phyloP scores from a whole-genome alignment of 306 rosid genomes.

The Sechiopsis laciniata region DNA sequence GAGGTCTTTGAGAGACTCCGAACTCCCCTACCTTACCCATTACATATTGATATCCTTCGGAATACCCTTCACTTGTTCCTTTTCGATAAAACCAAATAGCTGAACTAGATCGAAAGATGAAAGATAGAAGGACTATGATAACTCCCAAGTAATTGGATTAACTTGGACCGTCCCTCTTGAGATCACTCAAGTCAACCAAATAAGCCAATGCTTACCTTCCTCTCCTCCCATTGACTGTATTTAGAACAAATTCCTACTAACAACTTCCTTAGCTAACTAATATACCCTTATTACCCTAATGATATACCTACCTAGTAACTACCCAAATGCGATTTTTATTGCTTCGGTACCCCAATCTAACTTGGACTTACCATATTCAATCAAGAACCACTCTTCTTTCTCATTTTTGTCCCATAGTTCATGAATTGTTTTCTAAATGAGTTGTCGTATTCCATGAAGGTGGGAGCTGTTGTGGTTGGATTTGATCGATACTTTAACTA shows the following conservation, averaged over 20 bases:
- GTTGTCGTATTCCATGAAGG: conserved; percentile 33
- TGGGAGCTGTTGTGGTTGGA: conserved; percentile 98
- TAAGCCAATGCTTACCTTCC: background rate
- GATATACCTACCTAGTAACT: background rate
- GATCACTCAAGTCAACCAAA: background rate
- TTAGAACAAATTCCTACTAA: background rate
- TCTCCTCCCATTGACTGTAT: background rate
- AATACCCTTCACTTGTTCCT: background rate
- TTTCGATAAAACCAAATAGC: background rate
- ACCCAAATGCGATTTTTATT: background rate
- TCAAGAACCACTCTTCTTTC: conserved; percentile 9
- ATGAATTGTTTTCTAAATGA: conserved; percentile 3
- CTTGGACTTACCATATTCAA: background rate
- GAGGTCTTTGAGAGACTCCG: background rate
- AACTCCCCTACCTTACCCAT: background rate
- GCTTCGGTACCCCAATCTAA: background rate
- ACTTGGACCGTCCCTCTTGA: background rate
- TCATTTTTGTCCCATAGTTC: background rate
- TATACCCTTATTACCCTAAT: background rate
- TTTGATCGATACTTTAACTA: conserved; percentile 97
- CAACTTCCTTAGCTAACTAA: background rate
- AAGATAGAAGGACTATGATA: background rate
- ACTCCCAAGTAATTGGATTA: background rate
- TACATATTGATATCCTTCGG: background rate
- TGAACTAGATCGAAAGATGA: background rate